Evolutionary conservation across 2,329 filamentous ascomycete genomes (phyloP).

Genomic region (Epichloe scottii): DNA sequence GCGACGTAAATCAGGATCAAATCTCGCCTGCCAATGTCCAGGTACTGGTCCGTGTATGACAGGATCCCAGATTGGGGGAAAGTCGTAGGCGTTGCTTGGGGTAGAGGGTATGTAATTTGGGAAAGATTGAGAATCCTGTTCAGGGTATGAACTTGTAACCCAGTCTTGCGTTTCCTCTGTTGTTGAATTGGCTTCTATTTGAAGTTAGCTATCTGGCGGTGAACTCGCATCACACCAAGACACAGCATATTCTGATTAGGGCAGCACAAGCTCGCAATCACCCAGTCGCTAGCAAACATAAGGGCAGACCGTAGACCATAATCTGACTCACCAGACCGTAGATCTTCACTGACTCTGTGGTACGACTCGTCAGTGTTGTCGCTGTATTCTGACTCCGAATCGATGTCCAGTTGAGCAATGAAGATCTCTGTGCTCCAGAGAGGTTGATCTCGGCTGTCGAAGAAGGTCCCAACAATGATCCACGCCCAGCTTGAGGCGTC

Average conservation of each 20-base stretch:
- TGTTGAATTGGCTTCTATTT: background rate
- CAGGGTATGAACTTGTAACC: constrained; percentile 1
- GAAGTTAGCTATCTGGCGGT: background rate
- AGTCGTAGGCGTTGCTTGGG: constrained; percentile 2
- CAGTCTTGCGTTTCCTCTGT: constrained; percentile 2
- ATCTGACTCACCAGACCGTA: constrained; percentile 2
- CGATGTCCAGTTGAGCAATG: constrained; percentile 17
- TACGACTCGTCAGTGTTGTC: constrained; percentile 4
- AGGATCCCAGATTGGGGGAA: constrained; percentile 17
- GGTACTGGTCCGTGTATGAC: constrained; percentile 17
- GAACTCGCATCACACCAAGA: background rate
- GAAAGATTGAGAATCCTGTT: background rate
- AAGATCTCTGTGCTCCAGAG: constrained; percentile 37
- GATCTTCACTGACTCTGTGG: constrained; percentile 3
- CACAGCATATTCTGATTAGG: background rate
- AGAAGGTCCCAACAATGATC: constrained; percentile 35
- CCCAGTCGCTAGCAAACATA: constrained; percentile 3
- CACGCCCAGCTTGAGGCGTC: constrained; percentile 29
- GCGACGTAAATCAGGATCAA: constrained; percentile 15
- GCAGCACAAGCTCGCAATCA: background rate
- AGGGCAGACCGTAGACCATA: background rate
- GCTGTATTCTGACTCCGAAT: constrained; percentile 16
- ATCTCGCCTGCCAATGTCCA: constrained; percentile 24
- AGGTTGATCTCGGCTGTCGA: constrained; percentile 26
- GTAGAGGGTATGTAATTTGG: background rate